A percentile compares a stretch with the other conserved stretches of the same genome.
Conservation (phyloP, 2,329 filamentous ascomycete species). For the Fusarium caatingaense region DNA sequence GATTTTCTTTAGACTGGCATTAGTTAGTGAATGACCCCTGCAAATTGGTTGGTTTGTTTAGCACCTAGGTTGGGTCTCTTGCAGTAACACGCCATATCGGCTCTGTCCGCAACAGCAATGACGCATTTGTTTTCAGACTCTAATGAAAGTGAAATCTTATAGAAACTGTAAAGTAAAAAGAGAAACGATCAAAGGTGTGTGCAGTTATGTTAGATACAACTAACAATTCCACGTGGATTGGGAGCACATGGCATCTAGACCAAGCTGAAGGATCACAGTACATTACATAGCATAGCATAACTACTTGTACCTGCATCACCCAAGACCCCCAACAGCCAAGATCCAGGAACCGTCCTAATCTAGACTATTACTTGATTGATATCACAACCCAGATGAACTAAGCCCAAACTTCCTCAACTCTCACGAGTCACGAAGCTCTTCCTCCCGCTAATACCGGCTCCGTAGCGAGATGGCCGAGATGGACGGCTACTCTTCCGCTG, state of each 20-base stretch:
- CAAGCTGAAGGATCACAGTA: neutral
- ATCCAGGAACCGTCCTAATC: constrained; percentile 15
- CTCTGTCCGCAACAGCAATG: neutral
- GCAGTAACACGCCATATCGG: constrained; percentile 32
- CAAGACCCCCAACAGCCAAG: constrained; percentile 14
- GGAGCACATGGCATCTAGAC: neutral
- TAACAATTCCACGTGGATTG: neutral
- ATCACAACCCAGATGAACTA: neutral
- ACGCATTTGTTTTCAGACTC: neutral
- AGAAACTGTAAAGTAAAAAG: neutral
- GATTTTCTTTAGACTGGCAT: constrained; percentile 15
- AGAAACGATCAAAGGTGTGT: neutral
- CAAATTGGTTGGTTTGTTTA: neutral
- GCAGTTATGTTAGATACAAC: neutral
- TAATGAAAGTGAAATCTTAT: neutral
- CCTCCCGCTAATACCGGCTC: constrained; percentile 3
- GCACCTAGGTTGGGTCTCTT: neutral
- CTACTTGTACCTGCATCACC: constrained; percentile 26
- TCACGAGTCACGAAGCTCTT: neutral
- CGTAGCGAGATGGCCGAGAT: constrained; percentile 16
- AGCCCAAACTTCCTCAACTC: neutral
- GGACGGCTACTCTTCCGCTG: constrained; percentile 16
- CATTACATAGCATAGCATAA: neutral
- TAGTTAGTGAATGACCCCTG: neutral
- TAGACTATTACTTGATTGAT: neutral